phyloP scores from a whole-genome alignment of 306 rosid species.

The Mucuna pruriens region DNA sequence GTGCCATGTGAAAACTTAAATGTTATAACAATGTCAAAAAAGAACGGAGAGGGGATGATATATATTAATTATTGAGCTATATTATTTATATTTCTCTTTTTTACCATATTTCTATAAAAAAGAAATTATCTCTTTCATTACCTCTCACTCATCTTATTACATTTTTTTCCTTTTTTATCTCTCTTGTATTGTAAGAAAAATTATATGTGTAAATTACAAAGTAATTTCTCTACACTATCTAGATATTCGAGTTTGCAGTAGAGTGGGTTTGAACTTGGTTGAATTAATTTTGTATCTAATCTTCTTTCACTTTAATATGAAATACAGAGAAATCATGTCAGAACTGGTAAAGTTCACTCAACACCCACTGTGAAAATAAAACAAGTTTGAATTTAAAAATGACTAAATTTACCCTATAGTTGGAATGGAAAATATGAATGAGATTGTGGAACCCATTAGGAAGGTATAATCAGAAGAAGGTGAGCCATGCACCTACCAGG shows the following conservation, averaged over 20 bases:
- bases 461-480: neutral
- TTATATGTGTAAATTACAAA: neutral
- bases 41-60: neutral
- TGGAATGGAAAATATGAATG: conserved; percentile 14
- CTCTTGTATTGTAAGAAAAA: neutral
- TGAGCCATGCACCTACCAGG: neutral
- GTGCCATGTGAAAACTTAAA: neutral
- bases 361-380: neutral
- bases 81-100: neutral
- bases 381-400: neutral
- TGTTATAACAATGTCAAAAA: neutral
- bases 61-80: neutral
- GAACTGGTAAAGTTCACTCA: neutral
- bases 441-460: conserved; percentile 10
- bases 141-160: neutral
- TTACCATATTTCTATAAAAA: neutral
- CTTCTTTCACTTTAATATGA: neutral
- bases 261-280: neutral
- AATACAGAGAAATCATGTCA: neutral
- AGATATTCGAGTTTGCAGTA: neutral
- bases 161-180: neutral
- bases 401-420: neutral
- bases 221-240: neutral
- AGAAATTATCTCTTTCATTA: too few relatives aligned
- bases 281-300: conserved; percentile 15